phyloP scores from a whole-genome alignment of 495 filamentous ascomycete species.

The Penicillium cosmopolitanum region DNA sequence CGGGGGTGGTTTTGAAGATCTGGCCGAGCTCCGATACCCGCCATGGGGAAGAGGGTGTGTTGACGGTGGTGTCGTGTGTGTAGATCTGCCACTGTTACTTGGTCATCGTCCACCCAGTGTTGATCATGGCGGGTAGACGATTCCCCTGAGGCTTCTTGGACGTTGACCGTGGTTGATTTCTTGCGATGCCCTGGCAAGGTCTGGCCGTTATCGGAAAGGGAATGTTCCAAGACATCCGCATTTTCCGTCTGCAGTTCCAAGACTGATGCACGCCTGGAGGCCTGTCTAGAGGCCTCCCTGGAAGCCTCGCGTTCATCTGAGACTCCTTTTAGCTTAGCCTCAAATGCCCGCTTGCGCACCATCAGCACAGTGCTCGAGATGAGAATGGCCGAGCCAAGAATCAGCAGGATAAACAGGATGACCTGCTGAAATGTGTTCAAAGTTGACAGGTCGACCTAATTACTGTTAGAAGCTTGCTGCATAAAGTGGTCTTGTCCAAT shows the following conservation, averaged over 20 bases:
- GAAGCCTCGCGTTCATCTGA: constrained; percentile 46
- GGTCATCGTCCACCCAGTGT: constrained; percentile 34
- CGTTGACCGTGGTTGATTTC: neutral
- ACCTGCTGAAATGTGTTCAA: constrained; percentile 81
- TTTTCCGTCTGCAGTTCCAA: constrained; percentile 15
- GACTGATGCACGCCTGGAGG: constrained; percentile 14
- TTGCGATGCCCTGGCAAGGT: neutral
- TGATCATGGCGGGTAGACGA: constrained; percentile 12
- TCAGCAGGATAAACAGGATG: constrained; percentile 71
- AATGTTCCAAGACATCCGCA: neutral
- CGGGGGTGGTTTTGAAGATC: constrained; percentile 46
- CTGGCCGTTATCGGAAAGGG: neutral
- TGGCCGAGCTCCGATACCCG: constrained; percentile 56
- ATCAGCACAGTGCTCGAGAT: constrained; percentile 49
- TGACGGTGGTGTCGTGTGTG: constrained; percentile 30
- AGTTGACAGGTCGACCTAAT: constrained; percentile 62
- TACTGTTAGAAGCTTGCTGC: constrained; percentile 50
- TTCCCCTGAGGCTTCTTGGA: constrained; percentile 8
- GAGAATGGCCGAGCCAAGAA: constrained; percentile 66
- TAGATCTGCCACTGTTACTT: constrained; percentile 37
- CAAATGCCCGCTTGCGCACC: constrained; percentile 71
- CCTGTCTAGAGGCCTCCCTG: constrained; percentile 19
- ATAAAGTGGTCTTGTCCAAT: constrained; percentile 17
- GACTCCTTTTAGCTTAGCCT: constrained; percentile 64
- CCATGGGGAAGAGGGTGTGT: constrained; percentile 53